phyloP scores from a whole-genome alignment of 2,329 filamentous ascomycete species.

The Simplicillium sp. region DNA sequence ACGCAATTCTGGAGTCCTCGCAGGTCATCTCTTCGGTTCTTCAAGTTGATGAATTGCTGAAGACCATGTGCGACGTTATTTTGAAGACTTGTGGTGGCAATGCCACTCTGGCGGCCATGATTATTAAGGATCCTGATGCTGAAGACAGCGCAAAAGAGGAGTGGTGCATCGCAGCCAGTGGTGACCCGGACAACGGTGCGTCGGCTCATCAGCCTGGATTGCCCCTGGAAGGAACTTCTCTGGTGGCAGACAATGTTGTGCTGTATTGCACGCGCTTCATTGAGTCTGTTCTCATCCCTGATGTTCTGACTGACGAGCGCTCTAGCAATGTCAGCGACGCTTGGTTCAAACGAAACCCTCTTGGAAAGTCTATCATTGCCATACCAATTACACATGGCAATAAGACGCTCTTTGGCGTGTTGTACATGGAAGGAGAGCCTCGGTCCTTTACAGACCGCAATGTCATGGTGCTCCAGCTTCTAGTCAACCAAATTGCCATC shows the following conservation, averaged over 20 bases:
- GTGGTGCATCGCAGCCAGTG: constrained; percentile 68
- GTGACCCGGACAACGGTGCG: constrained; percentile 60
- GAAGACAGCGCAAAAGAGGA: constrained; percentile 23
- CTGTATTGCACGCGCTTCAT: constrained; percentile 69
- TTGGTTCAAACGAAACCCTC: constrained; percentile 59
- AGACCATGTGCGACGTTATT: constrained; percentile 76
- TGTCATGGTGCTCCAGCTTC: constrained; percentile 54
- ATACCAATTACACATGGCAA: constrained; percentile 68
- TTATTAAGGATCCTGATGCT: constrained; percentile 56
- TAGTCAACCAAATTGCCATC: constrained; percentile 71
- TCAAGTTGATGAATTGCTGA: constrained; percentile 64
- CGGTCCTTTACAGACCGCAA: constrained; percentile 71
- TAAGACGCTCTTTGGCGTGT: constrained; percentile 59
- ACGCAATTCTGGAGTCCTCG: constrained; percentile 68
- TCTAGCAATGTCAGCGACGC: constrained; percentile 65
- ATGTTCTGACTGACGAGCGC: constrained; percentile 65
- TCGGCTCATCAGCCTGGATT: constrained; percentile 57
- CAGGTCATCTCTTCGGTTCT: constrained; percentile 74
- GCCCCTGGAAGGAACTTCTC: constrained; percentile 52
- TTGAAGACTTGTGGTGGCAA: constrained; percentile 65
- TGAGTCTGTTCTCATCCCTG: constrained; percentile 64
- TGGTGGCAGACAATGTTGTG: constrained; percentile 69
- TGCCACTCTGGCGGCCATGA: constrained; percentile 62
- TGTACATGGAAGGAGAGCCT: constrained; percentile 67
- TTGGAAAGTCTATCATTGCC: constrained; percentile 68